Evolutionary conservation across 2,329 filamentous ascomycete genomes (phyloP).

Genomic region (Fusarium sp.): DNA sequence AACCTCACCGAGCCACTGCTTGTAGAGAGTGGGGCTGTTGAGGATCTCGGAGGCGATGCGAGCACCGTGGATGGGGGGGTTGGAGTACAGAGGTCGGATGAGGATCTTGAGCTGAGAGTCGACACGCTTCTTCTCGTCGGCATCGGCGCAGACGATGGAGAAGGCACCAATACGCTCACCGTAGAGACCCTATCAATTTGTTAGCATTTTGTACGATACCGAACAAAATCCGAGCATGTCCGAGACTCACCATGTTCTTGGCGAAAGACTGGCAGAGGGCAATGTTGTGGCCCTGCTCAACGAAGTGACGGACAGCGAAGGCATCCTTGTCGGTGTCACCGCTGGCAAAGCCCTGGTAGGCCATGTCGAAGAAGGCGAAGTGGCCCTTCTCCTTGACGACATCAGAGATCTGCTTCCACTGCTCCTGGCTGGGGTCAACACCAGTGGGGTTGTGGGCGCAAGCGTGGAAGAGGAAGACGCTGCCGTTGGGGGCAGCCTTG

Average conservation of each 20-base stretch:
- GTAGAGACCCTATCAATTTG: slow-evolving; percentile 80
- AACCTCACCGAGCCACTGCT: slow-evolving; percentile 96
- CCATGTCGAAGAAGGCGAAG: slow-evolving; percentile 99
- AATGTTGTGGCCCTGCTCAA: slow-evolving; percentile 90
- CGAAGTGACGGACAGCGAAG: slow-evolving; percentile 92
- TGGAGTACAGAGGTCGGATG: slow-evolving; percentile 96
- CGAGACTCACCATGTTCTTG: slow-evolving; percentile 89
- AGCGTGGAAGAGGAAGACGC: slow-evolving; percentile 93
- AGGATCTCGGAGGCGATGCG: slow-evolving; percentile 94
- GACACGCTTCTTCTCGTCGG: slow-evolving; percentile 93
- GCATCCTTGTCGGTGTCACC: slow-evolving; percentile 93
- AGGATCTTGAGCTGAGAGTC: slow-evolving; percentile 99
- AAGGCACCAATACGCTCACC: slow-evolving; percentile 98
- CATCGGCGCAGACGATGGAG: slow-evolving; percentile 86
- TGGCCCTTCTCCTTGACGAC: slow-evolving; percentile 88
- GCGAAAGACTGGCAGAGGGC: slow-evolving; percentile 94
- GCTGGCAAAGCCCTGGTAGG: slow-evolving; percentile 97
- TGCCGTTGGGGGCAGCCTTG: slow-evolving; percentile 86
- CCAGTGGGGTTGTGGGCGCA: slow-evolving; percentile 99
- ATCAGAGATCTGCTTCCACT: slow-evolving; percentile 92
- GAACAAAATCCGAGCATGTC: neutral
- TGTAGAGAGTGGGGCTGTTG: slow-evolving; percentile 84
- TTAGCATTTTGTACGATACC: slow-evolving; percentile 16
- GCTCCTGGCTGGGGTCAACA: slow-evolving; percentile 90
- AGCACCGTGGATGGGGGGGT: slow-evolving; percentile 96